phyloP scores from a whole-genome alignment of 495 filamentous ascomycete genomes.

The Tuber borchii region DNA sequence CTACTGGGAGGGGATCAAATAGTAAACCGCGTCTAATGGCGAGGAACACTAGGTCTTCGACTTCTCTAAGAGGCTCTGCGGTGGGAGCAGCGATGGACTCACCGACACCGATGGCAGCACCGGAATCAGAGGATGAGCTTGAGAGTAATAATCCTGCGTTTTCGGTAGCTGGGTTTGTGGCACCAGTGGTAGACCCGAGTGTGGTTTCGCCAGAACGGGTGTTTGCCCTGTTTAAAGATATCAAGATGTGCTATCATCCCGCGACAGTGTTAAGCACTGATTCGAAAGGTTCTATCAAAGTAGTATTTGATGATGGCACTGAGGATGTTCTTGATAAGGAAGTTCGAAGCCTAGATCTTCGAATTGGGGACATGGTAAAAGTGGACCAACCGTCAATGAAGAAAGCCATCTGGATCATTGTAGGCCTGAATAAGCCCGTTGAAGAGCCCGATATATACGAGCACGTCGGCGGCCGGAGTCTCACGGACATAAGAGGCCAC shows the following conservation, averaged over 20 bases:
- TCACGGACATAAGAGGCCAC: constrained; percentile 32
- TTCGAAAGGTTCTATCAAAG: constrained; percentile 12
- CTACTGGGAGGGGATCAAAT: not conserved
- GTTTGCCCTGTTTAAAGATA: constrained; percentile 40
- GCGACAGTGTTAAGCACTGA: constrained; percentile 29
- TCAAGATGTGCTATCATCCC: constrained; percentile 33
- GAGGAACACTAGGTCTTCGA: constrained; percentile 28
- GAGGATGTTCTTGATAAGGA: constrained; percentile 18
- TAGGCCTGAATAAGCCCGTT: constrained; percentile 14
- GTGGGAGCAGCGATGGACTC: not conserved
- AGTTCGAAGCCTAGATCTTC: constrained; percentile 35
- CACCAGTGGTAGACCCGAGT: not conserved
- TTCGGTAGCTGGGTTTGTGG: constrained; percentile 10
- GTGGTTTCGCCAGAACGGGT: constrained; percentile 23
- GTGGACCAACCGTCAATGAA: constrained; percentile 36
- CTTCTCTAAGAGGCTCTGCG: not conserved
- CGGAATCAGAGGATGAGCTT: constrained; percentile 24
- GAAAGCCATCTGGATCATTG: constrained; percentile 25
- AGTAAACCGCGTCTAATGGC: constrained; percentile 3
- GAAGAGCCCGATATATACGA: constrained; percentile 3
- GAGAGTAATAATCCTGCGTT: constrained; percentile 30
- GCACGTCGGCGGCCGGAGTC: not conserved
- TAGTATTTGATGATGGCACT: constrained; percentile 40
- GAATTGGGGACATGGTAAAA: constrained; percentile 30
- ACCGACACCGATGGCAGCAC: not conserved